Evolutionary conservation across 2,329 filamentous ascomycete genomes (phyloP).

Genomic region (Myriosclerotinia duriaeana): DNA sequence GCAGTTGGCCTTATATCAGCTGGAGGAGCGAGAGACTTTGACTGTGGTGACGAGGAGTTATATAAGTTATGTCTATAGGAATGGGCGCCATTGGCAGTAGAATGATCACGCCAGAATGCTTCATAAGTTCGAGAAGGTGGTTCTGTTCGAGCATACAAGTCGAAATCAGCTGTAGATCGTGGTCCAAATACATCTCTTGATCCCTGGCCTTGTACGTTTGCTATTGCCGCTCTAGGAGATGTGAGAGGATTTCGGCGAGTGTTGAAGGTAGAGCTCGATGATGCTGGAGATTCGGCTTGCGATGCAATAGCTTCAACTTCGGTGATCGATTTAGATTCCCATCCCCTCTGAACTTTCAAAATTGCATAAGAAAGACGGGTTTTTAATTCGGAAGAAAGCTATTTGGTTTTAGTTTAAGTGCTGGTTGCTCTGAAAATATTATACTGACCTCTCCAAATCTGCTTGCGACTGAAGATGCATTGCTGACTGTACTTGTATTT

Average conservation of each 20-base stretch:
- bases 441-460: constrained; percentile 72
- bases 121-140: constrained; percentile 45
- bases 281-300: constrained; percentile 62
- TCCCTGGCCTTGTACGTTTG: constrained; percentile 40
- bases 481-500: constrained; percentile 67
- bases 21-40: constrained; percentile 45
- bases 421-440: constrained; percentile 4
- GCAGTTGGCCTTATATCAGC: constrained; percentile 41
- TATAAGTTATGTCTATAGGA: constrained; percentile 26
- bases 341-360: constrained; percentile 87
- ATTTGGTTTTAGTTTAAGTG: constrained; percentile 29
- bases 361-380: constrained; percentile 89
- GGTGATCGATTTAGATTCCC: constrained; percentile 75
- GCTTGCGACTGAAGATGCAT: constrained; percentile 59
- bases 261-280: constrained; percentile 57
- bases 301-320: constrained; percentile 76
- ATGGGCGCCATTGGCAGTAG: constrained; percentile 32
- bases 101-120: constrained; percentile 48
- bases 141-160: constrained; percentile 40
- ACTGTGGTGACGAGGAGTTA: constrained; percentile 47
- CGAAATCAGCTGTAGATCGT: constrained; percentile 36
- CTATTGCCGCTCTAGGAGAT: constrained; percentile 52
- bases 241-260: constrained; percentile 52
- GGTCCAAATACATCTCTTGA: constrained; percentile 24
- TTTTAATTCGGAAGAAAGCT: constrained; percentile 62